Percentiles rank a stretch among this genome's conserved stretches.
phyloP scores from a whole-genome alignment of 306 rosid genomes.

The Prunus salicina region DNA sequence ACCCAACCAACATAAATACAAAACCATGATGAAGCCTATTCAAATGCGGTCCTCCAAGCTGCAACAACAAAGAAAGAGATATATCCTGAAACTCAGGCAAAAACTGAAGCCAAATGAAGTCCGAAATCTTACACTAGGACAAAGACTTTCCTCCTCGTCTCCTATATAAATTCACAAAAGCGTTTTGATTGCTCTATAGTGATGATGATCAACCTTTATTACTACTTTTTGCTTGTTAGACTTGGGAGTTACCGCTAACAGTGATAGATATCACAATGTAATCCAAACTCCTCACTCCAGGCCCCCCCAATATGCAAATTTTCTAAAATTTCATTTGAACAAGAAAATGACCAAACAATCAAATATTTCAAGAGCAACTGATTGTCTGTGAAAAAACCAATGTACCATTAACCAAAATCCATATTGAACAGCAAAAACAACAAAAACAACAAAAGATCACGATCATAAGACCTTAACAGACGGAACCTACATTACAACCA shows the following conservation, averaged over 20 bases:
- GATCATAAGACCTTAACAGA: not conserved
- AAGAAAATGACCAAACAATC: not conserved
- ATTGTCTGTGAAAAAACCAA: not conserved
- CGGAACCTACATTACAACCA: not conserved
- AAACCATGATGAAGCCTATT: not conserved
- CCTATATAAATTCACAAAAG: not conserved
- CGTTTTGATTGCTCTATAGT: not conserved
- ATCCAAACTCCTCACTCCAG: not conserved
- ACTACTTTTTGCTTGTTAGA: not conserved
- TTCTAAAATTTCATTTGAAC: not conserved
- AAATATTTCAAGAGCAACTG: not conserved
- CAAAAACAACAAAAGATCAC: not conserved
- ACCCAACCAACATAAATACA: not conserved
- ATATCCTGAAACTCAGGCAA: not conserved
- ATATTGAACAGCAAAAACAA: not conserved
- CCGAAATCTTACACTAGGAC: not conserved
- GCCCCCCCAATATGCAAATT: not conserved
- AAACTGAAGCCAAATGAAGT: not conserved
- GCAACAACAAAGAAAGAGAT: not conserved
- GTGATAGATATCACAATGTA: not conserved
- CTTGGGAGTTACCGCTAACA: not conserved
- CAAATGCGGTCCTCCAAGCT: not conserved
- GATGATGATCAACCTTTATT: not conserved
- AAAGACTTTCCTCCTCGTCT: not conserved
- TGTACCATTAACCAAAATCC: not conserved